Percentiles rank a stretch among this genome's conserved stretches.
Evolutionary conservation across 148 eudicot genomes (phyloP).

Genomic region (Diospyros kaki): DNA sequence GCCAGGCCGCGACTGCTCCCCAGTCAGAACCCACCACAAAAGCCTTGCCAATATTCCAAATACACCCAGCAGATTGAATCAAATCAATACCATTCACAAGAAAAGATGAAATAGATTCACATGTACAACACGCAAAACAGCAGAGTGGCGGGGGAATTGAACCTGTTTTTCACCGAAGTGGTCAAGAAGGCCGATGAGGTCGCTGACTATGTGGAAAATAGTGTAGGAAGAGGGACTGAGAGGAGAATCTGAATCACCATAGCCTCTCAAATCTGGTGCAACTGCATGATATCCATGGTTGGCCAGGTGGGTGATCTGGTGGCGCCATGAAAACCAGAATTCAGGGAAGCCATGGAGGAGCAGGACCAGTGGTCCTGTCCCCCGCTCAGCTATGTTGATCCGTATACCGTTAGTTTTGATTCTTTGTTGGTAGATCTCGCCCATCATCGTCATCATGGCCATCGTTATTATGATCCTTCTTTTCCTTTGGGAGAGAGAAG

Average conservation of each 20-base stretch:
- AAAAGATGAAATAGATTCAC: background rate
- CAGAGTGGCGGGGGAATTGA: background rate
- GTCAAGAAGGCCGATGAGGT: slow-evolving; percentile 48
- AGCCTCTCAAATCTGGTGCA: slow-evolving; percentile 58
- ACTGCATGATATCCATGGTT: slow-evolving; percentile 44
- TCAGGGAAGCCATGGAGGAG: slow-evolving; percentile 65
- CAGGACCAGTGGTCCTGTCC: slow-evolving; percentile 44
- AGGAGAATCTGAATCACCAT: slow-evolving; percentile 48
- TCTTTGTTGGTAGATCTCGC: slow-evolving; percentile 26
- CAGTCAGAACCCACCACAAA: slow-evolving; percentile 53
- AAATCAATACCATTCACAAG: background rate
- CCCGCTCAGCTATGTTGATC: slow-evolving; percentile 54
- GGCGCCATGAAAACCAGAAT: slow-evolving; percentile 57
- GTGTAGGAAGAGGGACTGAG: slow-evolving; percentile 44
- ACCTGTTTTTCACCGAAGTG: slow-evolving; percentile 41
- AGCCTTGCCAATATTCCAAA: slow-evolving; percentile 23
- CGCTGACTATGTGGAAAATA: slow-evolving; percentile 40
- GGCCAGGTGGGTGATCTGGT: slow-evolving; percentile 46
- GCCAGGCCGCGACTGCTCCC: slow-evolving; percentile 58
- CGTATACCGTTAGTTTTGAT: slow-evolving; percentile 42
- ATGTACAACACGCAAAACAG: background rate
- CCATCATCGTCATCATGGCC: slow-evolving; percentile 11
- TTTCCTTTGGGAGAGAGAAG: too few species aligned
- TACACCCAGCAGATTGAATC: too few species aligned
- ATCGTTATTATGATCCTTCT: background rate